phyloP scores from a whole-genome alignment of 169 alveolate species.

The Babesia microti region DNA sequence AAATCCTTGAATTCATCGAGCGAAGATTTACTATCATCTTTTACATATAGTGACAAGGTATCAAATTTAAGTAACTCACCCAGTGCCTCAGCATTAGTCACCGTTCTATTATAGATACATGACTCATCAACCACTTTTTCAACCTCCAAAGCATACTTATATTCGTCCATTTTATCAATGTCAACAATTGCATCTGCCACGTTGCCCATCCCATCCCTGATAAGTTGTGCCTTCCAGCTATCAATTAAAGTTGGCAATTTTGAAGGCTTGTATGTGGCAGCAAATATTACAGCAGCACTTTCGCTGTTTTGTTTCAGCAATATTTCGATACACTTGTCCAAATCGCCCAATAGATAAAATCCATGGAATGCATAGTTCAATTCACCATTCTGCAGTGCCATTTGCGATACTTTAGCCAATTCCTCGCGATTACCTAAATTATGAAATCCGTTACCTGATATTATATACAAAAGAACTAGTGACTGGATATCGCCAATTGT shows the following conservation, averaged over 20 bases:
- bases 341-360: conserved; percentile 48
- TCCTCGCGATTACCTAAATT: conserved; percentile 40
- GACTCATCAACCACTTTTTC: conserved; percentile 6
- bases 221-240: conserved; percentile 40
- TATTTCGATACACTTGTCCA: conserved; percentile 49
- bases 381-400: conserved; percentile 31
- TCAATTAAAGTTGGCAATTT: conserved; percentile 21
- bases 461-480: conserved; percentile 45
- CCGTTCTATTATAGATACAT: too few species aligned
- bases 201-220: conserved; percentile 4
- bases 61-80: too few species aligned
- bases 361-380: conserved; percentile 54
- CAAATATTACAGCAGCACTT: conserved; percentile 55
- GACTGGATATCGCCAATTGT: conserved; percentile 56
- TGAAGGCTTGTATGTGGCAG: conserved; percentile 53
- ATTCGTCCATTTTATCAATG: conserved; percentile 1
- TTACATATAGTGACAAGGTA: too few species aligned
- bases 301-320: conserved; percentile 35
- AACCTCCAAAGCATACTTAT: conserved; percentile 7
- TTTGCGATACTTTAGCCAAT: conserved; percentile 16
- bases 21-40: too few species aligned
- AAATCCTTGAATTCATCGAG: too few species aligned
- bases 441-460: conserved; percentile 39
- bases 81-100: too few species aligned
- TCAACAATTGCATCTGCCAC: neutral